Percentiles rank a stretch among this genome's conserved stretches.
These are phyloP conservation scores for Knoxdaviesia capensis DNA, from an alignment of 2,329 filamentous ascomycete genomes.

Conservation along the genomic window DNA sequence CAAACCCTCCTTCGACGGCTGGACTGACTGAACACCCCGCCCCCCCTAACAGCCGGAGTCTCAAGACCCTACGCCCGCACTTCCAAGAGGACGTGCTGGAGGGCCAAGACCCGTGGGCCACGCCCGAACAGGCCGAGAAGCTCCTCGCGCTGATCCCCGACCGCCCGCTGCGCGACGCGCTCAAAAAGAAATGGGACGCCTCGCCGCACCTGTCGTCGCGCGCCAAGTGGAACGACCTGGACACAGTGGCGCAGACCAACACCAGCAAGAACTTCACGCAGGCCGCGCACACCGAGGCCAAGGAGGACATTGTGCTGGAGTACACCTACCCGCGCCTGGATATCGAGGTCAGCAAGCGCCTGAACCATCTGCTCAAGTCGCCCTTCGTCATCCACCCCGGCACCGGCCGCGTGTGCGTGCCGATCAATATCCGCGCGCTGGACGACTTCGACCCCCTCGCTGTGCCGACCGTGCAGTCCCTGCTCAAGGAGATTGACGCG, in stretches of 20 bases:
- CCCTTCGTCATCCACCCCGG: conserved; percentile 94
- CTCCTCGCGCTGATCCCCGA: conserved; percentile 77
- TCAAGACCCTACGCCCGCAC: conserved; percentile 65
- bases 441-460: conserved; percentile 71
- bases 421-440: conserved; percentile 56
- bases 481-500: conserved; percentile 70
- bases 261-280: conserved; percentile 53
- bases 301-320: conserved; percentile 89
- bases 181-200: conserved; percentile 82
- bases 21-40: background rate
- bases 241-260: conserved; percentile 60
- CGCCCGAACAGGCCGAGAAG: conserved; percentile 48
- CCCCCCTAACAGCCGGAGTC: conserved; percentile 40
- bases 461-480: conserved; percentile 73
- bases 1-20: background rate
- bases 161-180: conserved; percentile 50
- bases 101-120: conserved; percentile 71
- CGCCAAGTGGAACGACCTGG: conserved; percentile 88
- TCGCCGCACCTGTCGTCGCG: conserved; percentile 56
- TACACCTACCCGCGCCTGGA: conserved; percentile 96
- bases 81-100: conserved; percentile 69
- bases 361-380: conserved; percentile 93
- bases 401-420: conserved; percentile 86
- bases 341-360: conserved; percentile 91
- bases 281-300: conserved; percentile 61